Evolutionary conservation across 306 rosid species (phyloP).

Genomic region (Casuarina equisetifolia): DNA sequence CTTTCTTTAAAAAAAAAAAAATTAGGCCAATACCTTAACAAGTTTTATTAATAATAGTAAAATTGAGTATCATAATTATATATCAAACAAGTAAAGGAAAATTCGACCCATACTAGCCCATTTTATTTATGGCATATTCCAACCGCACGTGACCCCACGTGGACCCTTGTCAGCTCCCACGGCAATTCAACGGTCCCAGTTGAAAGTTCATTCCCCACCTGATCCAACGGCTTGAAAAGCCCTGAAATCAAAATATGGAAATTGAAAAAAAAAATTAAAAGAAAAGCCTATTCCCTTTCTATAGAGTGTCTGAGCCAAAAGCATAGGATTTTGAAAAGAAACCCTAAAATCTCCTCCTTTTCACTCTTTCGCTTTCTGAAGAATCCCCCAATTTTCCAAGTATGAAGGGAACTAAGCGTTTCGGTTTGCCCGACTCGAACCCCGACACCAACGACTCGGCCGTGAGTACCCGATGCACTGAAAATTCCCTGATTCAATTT

Average conservation of each 20-base stretch:
- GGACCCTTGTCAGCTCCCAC: constrained; percentile 18
- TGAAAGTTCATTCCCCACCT: constrained; percentile 43
- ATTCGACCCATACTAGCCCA: neutral
- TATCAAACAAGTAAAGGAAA: too few relatives aligned
- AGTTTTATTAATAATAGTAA: too few relatives aligned
- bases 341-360: constrained; percentile 34
- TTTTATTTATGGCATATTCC: neutral
- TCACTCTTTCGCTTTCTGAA: constrained; percentile 3
- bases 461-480: constrained; percentile 45
- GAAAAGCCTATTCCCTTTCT: constrained; percentile 20
- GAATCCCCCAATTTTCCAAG: constrained; percentile 23
- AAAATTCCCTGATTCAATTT: neutral
- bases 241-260: neutral
- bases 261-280: neutral
- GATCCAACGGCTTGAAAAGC: constrained; percentile 40
- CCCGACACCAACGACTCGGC: constrained; percentile 54
- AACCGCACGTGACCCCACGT: constrained; percentile 33
- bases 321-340: constrained; percentile 1
- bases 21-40: too few relatives aligned
- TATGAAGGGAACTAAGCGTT: constrained; percentile 80
- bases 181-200: constrained; percentile 44
- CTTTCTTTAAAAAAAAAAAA: too few relatives aligned
- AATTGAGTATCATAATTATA: too few relatives aligned
- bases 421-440: constrained; percentile 56
- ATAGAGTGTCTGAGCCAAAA: constrained; percentile 15